Conservation (phyloP, 2,329 filamentous ascomycete genomes). For the Rhynchosporium agropyri region DNA sequence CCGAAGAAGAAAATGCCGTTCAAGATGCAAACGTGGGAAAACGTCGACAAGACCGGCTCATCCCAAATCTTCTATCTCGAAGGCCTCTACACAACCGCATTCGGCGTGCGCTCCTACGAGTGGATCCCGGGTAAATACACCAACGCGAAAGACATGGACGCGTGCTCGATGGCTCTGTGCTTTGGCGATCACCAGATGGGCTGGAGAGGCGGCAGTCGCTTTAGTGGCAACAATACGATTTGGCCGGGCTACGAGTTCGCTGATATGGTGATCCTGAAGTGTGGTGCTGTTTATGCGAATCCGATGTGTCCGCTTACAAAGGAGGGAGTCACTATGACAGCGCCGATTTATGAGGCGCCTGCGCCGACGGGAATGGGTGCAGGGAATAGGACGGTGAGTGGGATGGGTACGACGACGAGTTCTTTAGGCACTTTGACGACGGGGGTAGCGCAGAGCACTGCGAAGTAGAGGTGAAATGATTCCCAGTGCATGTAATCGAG, state of each 20-base stretch:
- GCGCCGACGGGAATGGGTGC: not conserved
- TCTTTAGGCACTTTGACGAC: not conserved
- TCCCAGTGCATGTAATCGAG: not conserved
- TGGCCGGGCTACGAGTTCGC: slow-evolving; percentile 5
- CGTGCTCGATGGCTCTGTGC: not conserved
- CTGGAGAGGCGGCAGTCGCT: not conserved
- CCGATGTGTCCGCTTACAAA: not conserved
- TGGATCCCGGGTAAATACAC: slow-evolving; percentile 5
- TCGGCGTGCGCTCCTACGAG: not conserved
- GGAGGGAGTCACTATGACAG: not conserved
- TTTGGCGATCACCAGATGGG: slow-evolving; percentile 5
- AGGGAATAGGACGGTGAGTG: not conserved
- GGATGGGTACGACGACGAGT: not conserved
- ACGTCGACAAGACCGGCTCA: not conserved
- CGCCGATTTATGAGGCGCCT: not conserved
- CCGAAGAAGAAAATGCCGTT: not conserved
- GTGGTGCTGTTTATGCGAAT: slow-evolving; percentile 5
- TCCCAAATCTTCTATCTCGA: slow-evolving; percentile 5
- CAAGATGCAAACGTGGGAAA: slow-evolving; percentile 3
- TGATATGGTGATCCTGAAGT: not conserved
- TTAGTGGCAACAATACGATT: not conserved
- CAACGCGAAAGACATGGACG: not conserved
- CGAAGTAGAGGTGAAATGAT: not conserved
- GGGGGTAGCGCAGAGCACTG: not conserved
- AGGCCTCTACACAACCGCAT: slow-evolving; percentile 1